Base-by-base conservation (phyloP, 306 rosid genomes). In the Medicago lupulina region DNA sequence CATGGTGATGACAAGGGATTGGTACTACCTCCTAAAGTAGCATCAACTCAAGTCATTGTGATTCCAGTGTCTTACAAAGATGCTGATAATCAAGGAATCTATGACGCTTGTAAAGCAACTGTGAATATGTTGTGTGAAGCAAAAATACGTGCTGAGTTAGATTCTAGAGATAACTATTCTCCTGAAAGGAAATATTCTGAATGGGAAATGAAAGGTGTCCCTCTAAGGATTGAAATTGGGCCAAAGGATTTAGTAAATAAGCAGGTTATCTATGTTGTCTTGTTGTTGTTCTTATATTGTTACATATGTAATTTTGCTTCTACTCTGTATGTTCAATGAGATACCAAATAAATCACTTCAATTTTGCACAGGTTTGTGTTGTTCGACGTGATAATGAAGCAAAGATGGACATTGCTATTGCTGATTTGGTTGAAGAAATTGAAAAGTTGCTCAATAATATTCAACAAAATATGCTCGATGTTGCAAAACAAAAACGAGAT, bases 141-240 rank as follows among this genome's bases (percentile, higher is more conserved):
- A 25, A 97, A 94, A 17, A 79, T 95, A 67, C 96, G 88, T 23
- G 95, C 91, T n/a, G 96, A 95, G 79, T 82, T 89, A 51, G 98
- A 95, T 77, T 74, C 81, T 25, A 83, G 96, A 31, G 96, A 95
- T 70, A 90, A 92, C 80, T 88, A 90, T 38, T 90, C 96, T 60
- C 97, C 93, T 15, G 96, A 96, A 43, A 92, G 96, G 97, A 95
- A 95, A 85, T 92, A 89, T 79, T 90, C 97, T 14, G 80, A 95
- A 62, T 92, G 99, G 99, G 99, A 95, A 83, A 83, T 92, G 97
- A 95, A 92, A 74, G 99, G 99, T 18, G 97, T 95, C 88, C 97
- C 99, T 70, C 85, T 95, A 51, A 88, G 97, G 75, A 95, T 95
- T 81, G 97, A 95, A 86, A 92, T 95, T 58, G 97, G 97, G 25